Evolutionary conservation across 768 basidiomycete genomes (phyloP), one percentile per base, ranked within the genome.

Genomic region (Tricholoma hemisulphureum): DNA sequence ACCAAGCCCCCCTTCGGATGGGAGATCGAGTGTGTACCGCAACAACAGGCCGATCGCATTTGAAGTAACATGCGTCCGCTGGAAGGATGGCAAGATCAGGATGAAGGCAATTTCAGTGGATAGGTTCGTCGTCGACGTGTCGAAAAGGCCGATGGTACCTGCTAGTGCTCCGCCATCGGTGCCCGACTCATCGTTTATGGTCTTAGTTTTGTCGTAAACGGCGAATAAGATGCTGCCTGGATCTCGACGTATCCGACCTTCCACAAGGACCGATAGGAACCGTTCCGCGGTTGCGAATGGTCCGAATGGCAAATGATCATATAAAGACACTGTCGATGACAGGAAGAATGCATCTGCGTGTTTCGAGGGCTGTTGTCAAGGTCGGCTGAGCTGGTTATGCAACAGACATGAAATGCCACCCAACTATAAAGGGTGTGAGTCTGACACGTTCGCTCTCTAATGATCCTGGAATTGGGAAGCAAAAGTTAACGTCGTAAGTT

Each of bases 1-100:
- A 0, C 83, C 81, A 2, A 89, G 72, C 1, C 82, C 82, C 24
- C 74, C 69, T 13, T 67, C 66, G 6, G 65, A 64, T 0, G 82
- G 78, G 2, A 70, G 57, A 52, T 80, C 72, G 13, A 81, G 67
- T 7, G 80, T 72, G 51, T 79, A 81, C 16, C 75, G 70, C 18
- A 91, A 71, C 8, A 85, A 69, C 2, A 84, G 64, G 0, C 81
- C 82, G 13, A 77, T 69, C 1, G 80, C 79, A 59, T 83, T 81
- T 4, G 84, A 79, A 2, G 84, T 78, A 29, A 89, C 80, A 60
- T 88, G 84, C 0, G 85, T 88, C 14, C 83, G 75, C 57, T 87
- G 86, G 66, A 85, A 89, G 1, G 65, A 67, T 1, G 86, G 83
- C 1, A 84, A 69, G 37, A 83, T 78, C 46, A 85, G 71, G 32